Evolutionary conservation across 306 rosid genomes (phyloP), one percentile per base, ranked within the genome.

Genomic region (Heteromeles arbutifolia): DNA sequence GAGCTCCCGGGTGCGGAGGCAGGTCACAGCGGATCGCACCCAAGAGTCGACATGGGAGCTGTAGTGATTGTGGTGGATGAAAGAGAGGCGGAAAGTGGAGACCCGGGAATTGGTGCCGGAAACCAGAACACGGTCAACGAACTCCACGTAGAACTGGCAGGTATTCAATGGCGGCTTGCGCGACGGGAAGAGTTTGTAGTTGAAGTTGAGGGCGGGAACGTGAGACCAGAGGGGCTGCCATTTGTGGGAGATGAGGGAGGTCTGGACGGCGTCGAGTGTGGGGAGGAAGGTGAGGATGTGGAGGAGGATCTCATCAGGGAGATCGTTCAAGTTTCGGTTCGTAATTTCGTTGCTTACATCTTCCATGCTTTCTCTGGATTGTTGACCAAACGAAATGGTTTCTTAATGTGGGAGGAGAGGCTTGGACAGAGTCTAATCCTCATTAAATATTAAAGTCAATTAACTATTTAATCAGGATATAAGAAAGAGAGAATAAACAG

Each of bases 21-120:
- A 45, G 48, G 64, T 54, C 17, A 54, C 2, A 48, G 75, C 75
- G 48, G n/a, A 72, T 24, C 32, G 65, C 2, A 56, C 8, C 75
- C 65, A 72, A 8, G 65, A 72, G 32, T 72, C 75, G 4, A 72
- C 65, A 25, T 22, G 65, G 65, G 6, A 54, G 75, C 31, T 4
- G 75, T 31, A 72, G 50, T 5, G 3, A 22, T 54, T 11, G 31
- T 54, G 28, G 52, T 32, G 56, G 52, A 31, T 32, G 65, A 72
- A 72, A 15, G 65, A 56, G 75, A 71, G 75, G 65, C 52, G 52
- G 65, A 72, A 54, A 29, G 65, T 3, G 18, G 22, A 11, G 75
- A 56, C 13, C 8, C 25, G 52, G 8, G 75, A 54, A 15, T 12
- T 0, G 52, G 34, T 1, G 8, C 52, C 50, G 52, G 18, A 39